Base-by-base conservation (phyloP, 345 rosid genomes). In the Salix purpurea region DNA sequence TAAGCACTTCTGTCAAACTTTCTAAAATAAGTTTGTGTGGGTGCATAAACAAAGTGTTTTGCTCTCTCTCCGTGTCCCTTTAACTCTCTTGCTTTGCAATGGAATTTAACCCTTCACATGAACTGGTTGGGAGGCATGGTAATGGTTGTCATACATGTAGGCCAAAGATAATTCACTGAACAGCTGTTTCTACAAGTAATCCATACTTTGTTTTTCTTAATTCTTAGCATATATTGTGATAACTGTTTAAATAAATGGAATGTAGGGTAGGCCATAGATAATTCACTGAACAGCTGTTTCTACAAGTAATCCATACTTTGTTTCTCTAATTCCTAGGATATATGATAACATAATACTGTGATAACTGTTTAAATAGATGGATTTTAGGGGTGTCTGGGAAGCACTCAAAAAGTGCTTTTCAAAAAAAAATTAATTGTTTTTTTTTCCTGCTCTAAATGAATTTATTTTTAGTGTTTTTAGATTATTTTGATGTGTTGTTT, bases 1-100 rank as follows among this genome's bases (percentile, higher is more conserved):
- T 85, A 83, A 71, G 79, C 69, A 69, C 78, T 36, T 84, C 83
- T n/a, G 77, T 77, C 15, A 73, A 81, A 86, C 80, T 74, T 71
- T 79, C 81, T 54, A 61, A 74, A 32, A 72, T 80, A 74, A 75
- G 76, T 83, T 82, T 74, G 16, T 60, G 70, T 77, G 67, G 48
- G 14, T 66, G 67, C 65, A 65, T 71, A 5, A 72, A 56, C 30
- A 69, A 54, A 42, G 60, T 58, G 12, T 56, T 64, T 15, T 68
- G 46, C 23, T 4, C 6, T 8, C 6, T 8, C 48, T 36, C 42
- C 28, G 28, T n/a, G 24, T 21, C 34, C 58, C 44, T 19, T 24
- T 40, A 7, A n/a, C 32, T 18, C 18, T 60, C 24, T 30, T 72
- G 26, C 44, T 32, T 23, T 68, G n/a, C 19, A 30, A 14, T 6